A percentile compares a stretch with the other conserved stretches of the same genome.
Conservation (phyloP, 306 rosid genomes). For the Cyclanthera cordifolia region DNA sequence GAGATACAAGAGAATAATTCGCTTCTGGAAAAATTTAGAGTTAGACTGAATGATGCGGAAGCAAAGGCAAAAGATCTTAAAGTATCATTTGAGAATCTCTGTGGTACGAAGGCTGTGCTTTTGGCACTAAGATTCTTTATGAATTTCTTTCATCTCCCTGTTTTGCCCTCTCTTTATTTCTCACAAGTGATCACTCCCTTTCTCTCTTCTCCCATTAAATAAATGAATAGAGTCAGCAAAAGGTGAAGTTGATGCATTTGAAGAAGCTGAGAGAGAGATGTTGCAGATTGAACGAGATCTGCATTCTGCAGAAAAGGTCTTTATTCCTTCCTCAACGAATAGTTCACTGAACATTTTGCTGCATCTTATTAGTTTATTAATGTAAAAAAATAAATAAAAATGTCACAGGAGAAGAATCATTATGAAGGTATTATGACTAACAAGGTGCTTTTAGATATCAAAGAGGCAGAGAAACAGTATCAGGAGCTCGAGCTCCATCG, state of each 20-base stretch:
- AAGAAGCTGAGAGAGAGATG: conserved; percentile 52
- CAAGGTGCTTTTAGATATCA: conserved; percentile 39
- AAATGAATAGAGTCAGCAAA: conserved; percentile 42
- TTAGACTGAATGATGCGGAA: conserved; percentile 39
- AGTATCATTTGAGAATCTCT: conserved; percentile 47
- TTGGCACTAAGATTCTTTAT: conserved; percentile 16
- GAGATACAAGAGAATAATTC: conserved; percentile 30
- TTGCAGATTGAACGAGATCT: conserved; percentile 42
- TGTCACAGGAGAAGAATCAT: conserved; percentile 47
- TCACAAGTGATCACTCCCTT: background rate
- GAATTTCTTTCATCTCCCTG: background rate
- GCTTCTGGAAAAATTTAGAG: conserved; percentile 28
- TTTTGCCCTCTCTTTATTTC: background rate
- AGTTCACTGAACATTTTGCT: conserved; percentile 4
- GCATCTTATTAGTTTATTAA: background rate
- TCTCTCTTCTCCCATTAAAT: background rate
- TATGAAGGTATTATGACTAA: conserved; percentile 57
- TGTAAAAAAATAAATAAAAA: background rate
- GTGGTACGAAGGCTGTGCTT: conserved; percentile 38
- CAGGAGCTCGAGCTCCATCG: conserved; percentile 34
- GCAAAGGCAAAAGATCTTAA: conserved; percentile 39
- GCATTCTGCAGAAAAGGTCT: conserved; percentile 43
- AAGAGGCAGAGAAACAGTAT: conserved; percentile 42
- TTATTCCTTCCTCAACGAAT: conserved; percentile 2
- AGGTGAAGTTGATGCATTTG: conserved; percentile 52